A percentile compares a stretch with the other conserved stretches of the same genome.
These are phyloP conservation scores for Eimeria maxima DNA, from an alignment of 169 alveolate genomes.

Conservation along the genomic window DNA sequence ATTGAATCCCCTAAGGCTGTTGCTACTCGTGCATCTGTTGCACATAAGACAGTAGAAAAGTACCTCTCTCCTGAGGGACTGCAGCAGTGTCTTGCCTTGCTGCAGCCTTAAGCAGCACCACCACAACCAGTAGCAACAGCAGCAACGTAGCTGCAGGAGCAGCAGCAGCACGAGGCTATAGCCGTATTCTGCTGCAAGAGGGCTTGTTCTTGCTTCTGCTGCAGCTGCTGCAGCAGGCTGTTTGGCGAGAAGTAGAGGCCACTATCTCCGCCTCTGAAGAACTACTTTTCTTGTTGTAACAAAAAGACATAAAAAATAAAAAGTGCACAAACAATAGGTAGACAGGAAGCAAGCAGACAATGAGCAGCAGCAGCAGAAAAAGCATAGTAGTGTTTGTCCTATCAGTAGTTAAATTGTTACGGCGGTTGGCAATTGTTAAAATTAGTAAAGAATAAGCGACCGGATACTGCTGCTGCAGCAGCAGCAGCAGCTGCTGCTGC, in stretches of 20 bases:
- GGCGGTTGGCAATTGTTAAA: no score
- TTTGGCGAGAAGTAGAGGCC: neutral
- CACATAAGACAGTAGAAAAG: slow-evolving; percentile 69
- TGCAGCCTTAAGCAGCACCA: slow-evolving; percentile 37
- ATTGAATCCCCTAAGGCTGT: slow-evolving; percentile 49
- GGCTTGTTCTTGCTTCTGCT: neutral
- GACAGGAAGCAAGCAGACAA: neutral
- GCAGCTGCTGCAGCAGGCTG: neutral
- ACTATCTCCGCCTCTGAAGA: neutral
- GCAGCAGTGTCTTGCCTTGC: slow-evolving; percentile 57
- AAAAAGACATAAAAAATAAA: no score
- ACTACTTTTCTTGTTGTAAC: neutral
- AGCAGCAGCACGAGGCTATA: neutral
- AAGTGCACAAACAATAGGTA: no score
- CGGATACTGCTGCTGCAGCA: no score
- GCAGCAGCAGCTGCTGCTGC: neutral
- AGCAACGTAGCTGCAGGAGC: neutral
- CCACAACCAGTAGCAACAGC: neutral
- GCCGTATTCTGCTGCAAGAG: neutral
- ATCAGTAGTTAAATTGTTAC: no score
- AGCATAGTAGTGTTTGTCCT: neutral
- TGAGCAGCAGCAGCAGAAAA: neutral
- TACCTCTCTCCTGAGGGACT: slow-evolving; percentile 67
- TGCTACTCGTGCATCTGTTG: slow-evolving; percentile 64
- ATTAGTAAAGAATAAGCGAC: neutral